Percentiles rank a stretch among this genome's conserved stretches.
phyloP scores from a whole-genome alignment of 2,329 filamentous ascomycete species.

The Calonectria crousiana region DNA sequence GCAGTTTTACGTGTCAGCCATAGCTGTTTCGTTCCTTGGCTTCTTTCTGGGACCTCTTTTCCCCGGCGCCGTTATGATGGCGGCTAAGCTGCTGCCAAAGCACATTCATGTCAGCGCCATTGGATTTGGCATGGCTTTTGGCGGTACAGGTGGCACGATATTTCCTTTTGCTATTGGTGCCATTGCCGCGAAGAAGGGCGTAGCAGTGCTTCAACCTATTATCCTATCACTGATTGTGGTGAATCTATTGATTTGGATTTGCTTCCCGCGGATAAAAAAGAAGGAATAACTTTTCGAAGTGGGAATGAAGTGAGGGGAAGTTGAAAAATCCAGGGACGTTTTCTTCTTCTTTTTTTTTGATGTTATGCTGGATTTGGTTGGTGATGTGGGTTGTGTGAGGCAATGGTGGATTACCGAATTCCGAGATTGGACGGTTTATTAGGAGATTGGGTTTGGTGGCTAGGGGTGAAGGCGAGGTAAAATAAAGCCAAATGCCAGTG shows the following conservation, averaged over 20 bases:
- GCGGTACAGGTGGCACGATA: slow-evolving; percentile 75
- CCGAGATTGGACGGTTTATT: neutral
- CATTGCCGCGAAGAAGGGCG: slow-evolving; percentile 65
- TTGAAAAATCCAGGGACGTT: too few species aligned
- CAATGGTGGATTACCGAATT: neutral
- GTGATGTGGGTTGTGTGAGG: neutral
- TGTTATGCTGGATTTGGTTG: neutral
- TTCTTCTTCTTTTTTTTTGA: neutral
- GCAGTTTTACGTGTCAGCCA: slow-evolving; percentile 68
- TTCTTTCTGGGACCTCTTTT: slow-evolving; percentile 83
- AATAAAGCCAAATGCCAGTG: neutral
- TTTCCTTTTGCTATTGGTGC: slow-evolving; percentile 73
- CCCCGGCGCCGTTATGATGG: slow-evolving; percentile 77
- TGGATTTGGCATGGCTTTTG: slow-evolving; percentile 80
- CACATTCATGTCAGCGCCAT: slow-evolving; percentile 79
- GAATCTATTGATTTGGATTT: slow-evolving; percentile 50
- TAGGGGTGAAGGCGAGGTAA: neutral
- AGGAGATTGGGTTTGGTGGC: neutral
- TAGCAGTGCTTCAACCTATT: slow-evolving; percentile 63
- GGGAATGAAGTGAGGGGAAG: neutral
- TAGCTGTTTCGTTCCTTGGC: slow-evolving; percentile 76
- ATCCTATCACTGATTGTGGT: slow-evolving; percentile 58
- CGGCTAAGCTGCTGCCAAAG: slow-evolving; percentile 77
- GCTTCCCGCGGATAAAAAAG: slow-evolving; percentile 52
- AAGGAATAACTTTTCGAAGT: slow-evolving; percentile 29